Evolutionary conservation across 208 protist genomes (phyloP).

Genomic region (Tritrichomonas musculus): DNA sequence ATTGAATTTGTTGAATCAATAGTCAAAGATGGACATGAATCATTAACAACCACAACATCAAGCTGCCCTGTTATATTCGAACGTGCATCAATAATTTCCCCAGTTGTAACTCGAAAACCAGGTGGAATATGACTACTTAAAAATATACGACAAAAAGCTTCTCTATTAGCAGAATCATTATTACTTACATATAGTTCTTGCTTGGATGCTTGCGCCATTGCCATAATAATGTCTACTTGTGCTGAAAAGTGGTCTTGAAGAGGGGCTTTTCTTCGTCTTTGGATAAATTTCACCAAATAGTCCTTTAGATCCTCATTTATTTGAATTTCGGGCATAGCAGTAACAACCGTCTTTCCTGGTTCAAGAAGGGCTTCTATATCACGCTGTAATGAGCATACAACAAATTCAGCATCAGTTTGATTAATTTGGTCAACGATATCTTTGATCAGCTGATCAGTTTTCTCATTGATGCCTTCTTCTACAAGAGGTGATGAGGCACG

Average conservation of each 20-base stretch:
- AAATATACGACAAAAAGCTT: neutral
- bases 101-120: neutral
- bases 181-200: conserved; percentile 7
- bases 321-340: neutral
- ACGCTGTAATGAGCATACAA: neutral
- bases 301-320: neutral
- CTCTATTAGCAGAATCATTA: neutral
- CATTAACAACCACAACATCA: neutral
- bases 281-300: neutral
- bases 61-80: neutral
- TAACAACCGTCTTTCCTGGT: neutral
- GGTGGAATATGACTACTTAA: neutral
- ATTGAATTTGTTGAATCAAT: neutral
- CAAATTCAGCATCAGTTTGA: neutral
- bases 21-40: neutral
- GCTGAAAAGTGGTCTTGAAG: neutral
- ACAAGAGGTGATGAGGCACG: no score
- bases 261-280: neutral
- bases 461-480: no score
- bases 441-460: neutral
- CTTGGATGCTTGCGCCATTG: neutral
- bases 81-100: neutral
- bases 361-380: neutral
- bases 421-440: neutral
- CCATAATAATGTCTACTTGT: neutral